Evolutionary conservation across 192 early-diverging fungal species (phyloP).

Genomic region (Funneliformis geosporum): DNA sequence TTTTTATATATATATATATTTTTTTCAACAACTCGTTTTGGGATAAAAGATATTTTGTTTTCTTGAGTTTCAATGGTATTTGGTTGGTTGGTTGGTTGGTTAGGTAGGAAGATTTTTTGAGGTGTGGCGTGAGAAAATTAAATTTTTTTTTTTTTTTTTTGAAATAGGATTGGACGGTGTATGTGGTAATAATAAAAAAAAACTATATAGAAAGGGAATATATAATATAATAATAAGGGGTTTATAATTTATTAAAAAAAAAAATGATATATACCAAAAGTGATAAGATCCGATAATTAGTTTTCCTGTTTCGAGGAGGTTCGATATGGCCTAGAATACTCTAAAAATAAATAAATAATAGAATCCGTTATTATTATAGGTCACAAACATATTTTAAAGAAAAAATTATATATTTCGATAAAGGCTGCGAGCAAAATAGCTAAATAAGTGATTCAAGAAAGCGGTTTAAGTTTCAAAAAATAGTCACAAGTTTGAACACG

Average conservation of each 20-base stretch:
- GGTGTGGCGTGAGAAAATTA: conserved; percentile 12
- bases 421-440: too few species aligned
- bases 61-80: background rate
- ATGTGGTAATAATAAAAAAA: background rate
- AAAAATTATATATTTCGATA: background rate
- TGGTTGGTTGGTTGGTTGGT: background rate
- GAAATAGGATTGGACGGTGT: conserved; percentile 13
- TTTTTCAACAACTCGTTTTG: conserved; percentile 4
- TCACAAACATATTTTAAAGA: too few species aligned
- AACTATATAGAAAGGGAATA: background rate
- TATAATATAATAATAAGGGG: background rate
- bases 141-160: background rate
- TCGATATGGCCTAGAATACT: background rate
- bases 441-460: too few species aligned
- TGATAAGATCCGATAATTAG: background rate
- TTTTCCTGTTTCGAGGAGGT: background rate
- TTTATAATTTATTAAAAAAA: background rate
- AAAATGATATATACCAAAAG: conserved; percentile 1
- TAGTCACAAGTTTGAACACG: too few species aligned
- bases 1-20: conserved; percentile 1
- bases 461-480: too few species aligned
- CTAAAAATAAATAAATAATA: background rate
- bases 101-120: background rate
- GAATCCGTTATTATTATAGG: background rate
- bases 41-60: background rate